Evolutionary conservation across 192 early-diverging fungal species (phyloP), one percentile per base, ranked within the genome.

Genomic region (Piromyces finnis): DNA sequence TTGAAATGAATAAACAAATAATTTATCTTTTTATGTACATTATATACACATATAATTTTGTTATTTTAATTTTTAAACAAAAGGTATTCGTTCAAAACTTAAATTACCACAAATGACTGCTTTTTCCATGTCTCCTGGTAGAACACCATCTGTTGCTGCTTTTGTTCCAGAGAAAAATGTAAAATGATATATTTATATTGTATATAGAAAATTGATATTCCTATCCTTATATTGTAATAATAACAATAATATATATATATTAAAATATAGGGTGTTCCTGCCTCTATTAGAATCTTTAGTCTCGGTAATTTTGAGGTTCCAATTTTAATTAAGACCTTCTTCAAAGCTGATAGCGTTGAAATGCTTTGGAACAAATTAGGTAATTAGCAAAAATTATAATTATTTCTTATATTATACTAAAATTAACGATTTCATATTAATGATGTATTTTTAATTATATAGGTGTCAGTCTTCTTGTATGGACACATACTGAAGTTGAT

Each of bases 401-500:
- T n/a, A n/a, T n/a, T n/a, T n/a, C n/a, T n/a, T n/a, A n/a, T n/a
- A n/a, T n/a, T n/a, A n/a, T n/a, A n/a, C n/a, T n/a, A n/a, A n/a
- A n/a, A n/a, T n/a, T n/a, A n/a, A n/a, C n/a, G n/a, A n/a, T n/a
- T n/a, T n/a, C n/a, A n/a, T n/a, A n/a, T n/a, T n/a, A n/a, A n/a
- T n/a, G n/a, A 6, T 32, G 9, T 32, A 32, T 32, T 32, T 32
- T 6, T 32, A 32, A 6, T 32, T 6, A 32, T 32, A 32, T 32
- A 32, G 30, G 94, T 29, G 95, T 94, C 77, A 92, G 91, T 83
- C 84, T 98, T 29, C 88, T 98, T 79, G 93, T 97, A 32, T 90
- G 96, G 84, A 95, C 97, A 9, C 93, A 93, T 29, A 97, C 98
- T 35, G 98, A 99, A 37, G 93, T 98, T 37, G 97, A 98, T 85